Conservation (phyloP, 192 early-diverging fungal genomes). For the Entomortierella chlamydospora region DNA sequence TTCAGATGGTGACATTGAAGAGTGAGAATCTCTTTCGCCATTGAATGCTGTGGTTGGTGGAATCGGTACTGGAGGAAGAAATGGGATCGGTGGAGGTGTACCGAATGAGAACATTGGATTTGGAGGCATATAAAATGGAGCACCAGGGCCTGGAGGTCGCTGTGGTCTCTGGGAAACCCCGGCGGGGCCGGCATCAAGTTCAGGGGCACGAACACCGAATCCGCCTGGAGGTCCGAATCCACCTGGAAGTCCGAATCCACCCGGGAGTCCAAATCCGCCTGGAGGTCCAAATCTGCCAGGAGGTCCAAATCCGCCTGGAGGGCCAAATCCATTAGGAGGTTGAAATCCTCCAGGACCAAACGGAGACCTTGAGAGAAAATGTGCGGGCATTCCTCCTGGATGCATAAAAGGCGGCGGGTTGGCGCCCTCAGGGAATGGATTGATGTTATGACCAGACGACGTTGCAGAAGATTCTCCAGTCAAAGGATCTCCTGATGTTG, state of each 20-base stretch:
- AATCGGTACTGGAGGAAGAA: not conserved
- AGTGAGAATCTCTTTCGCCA: not conserved
- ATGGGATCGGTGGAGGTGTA: not conserved
- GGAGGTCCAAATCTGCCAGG: conserved; percentile 3
- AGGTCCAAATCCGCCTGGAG: not conserved
- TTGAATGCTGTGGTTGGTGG: not conserved
- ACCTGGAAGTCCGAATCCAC: conserved; percentile 8
- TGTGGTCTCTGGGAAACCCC: not conserved
- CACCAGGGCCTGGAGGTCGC: not conserved
- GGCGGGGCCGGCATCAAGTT: too few species aligned
- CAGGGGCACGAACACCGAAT: conserved; percentile 6
- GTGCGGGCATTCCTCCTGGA: not conserved
- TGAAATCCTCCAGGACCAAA: not conserved
- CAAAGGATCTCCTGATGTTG: too few species aligned
- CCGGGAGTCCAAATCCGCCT: not conserved
- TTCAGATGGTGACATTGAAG: not conserved
- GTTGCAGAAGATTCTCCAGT: too few species aligned
- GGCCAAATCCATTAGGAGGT: not conserved
- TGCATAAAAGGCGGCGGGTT: not conserved
- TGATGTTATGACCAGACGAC: too few species aligned
- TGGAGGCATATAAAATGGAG: not conserved
- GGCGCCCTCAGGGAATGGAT: too few species aligned
- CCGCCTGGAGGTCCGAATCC: not conserved
- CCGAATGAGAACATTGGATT: not conserved
- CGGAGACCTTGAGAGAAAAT: not conserved